Conservation (phyloP, 2,329 filamentous ascomycete species). For the Paramyrothecium sp. region DNA sequence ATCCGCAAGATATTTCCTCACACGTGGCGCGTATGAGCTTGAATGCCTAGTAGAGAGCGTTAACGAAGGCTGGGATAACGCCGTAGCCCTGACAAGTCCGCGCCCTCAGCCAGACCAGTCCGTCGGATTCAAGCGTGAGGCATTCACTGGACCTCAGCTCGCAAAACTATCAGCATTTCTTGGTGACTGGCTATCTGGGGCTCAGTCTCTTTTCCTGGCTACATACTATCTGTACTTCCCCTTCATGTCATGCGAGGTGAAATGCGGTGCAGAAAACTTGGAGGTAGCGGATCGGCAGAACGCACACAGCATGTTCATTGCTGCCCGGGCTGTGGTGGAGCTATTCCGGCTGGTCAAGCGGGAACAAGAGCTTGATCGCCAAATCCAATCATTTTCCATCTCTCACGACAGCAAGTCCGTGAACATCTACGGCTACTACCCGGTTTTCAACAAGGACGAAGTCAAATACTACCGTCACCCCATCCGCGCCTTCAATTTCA, state of each 20-base stretch:
- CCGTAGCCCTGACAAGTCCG: constrained; percentile 27
- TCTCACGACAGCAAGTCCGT: not conserved
- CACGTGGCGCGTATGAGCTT: not conserved
- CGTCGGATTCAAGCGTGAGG: constrained; percentile 33
- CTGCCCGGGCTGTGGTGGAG: constrained; percentile 32
- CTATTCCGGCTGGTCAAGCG: constrained; percentile 33
- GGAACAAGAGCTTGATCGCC: constrained; percentile 29
- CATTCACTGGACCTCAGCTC: constrained; percentile 39
- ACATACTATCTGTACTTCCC: constrained; percentile 45
- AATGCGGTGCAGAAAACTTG: constrained; percentile 33
- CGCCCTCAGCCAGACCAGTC: constrained; percentile 40
- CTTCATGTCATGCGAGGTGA: constrained; percentile 45
- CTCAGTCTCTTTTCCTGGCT: constrained; percentile 37
- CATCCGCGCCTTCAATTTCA: constrained; percentile 29
- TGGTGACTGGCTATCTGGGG: constrained; percentile 23
- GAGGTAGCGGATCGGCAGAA: constrained; percentile 34
- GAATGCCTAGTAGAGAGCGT: constrained; percentile 26
- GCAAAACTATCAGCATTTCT: constrained; percentile 33
- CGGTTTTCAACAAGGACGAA: constrained; percentile 29
- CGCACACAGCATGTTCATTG: constrained; percentile 20
- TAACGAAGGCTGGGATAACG: constrained; percentile 38
- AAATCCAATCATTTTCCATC: constrained; percentile 24
- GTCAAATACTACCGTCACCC: constrained; percentile 32
- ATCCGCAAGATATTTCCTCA: not conserved
- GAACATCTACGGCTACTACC: constrained; percentile 25